Percentiles rank a stretch among this genome's conserved stretches.
Evolutionary conservation across 352 stramenopile genomes (phyloP).

Genomic region (Pythium phragmiticola): DNA sequence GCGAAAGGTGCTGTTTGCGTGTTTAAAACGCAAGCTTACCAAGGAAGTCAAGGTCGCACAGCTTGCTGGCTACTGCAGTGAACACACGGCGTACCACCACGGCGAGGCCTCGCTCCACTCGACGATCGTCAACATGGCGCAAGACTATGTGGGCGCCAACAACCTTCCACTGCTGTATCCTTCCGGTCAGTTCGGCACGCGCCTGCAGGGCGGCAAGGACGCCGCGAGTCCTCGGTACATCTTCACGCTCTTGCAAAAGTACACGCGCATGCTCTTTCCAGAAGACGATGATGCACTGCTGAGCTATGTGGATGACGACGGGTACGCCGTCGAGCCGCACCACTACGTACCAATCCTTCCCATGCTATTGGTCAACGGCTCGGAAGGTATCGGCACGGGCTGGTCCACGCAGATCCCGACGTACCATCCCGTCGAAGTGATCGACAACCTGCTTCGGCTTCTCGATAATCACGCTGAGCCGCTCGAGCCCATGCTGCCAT

Average conservation of each 20-base stretch:
- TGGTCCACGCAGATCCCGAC: conserved; percentile 96
- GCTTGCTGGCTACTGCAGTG: conserved; percentile 97
- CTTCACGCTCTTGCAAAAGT: conserved; percentile 96
- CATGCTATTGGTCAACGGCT: conserved; percentile 97
- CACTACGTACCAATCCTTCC: conserved; percentile 97
- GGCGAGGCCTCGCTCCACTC: conserved; percentile 96
- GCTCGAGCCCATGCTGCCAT: conserved; percentile 88
- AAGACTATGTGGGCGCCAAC: conserved; percentile 98
- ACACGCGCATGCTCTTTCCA: conserved; percentile 97
- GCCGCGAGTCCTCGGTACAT: conserved; percentile 98
- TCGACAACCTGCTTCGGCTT: conserved; percentile 91
- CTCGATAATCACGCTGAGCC: conserved; percentile 61
- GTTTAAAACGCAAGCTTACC: conserved; percentile 98
- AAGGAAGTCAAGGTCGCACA: conserved; percentile 99
- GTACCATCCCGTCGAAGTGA: conserved; percentile 95
- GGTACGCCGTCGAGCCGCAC: conserved; percentile 96
- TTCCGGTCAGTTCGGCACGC: conserved; percentile 98
- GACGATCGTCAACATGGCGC: conserved; percentile 99
- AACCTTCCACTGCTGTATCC: conserved; percentile 98
- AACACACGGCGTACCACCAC: conserved; percentile 98
- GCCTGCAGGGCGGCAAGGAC: conserved; percentile 98
- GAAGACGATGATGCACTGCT: conserved; percentile 98
- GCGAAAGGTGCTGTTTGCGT: conserved; percentile 97
- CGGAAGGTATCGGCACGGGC: conserved; percentile 98
- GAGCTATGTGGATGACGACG: conserved; percentile 97